phyloP scores from a whole-genome alignment of 169 alveolate genomes.

The Plasmodium chabaudi region DNA sequence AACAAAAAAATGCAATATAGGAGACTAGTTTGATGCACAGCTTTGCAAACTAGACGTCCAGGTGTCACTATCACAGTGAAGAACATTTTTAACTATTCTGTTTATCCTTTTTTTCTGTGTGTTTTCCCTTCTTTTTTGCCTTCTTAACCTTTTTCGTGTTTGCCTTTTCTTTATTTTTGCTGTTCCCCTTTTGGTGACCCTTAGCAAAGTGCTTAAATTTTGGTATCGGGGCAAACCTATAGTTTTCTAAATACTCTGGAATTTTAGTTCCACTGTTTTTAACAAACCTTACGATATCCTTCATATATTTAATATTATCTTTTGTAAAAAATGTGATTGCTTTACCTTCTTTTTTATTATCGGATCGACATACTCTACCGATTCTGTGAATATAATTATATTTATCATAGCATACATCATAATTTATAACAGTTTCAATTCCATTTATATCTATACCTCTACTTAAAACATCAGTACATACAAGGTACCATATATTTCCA shows the following conservation, averaged over 20 bases:
- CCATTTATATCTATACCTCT: conserved; percentile 98
- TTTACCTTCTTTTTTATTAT: conserved; percentile 88
- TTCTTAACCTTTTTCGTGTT: neutral
- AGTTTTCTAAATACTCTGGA: conserved; percentile 39
- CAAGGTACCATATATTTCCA: conserved; percentile 65
- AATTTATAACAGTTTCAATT: conserved; percentile 96
- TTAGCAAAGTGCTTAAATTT: neutral
- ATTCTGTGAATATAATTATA: conserved; percentile 97
- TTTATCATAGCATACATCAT: conserved; percentile 96
- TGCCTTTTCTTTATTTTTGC: neutral
- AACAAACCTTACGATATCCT: conserved; percentile 42
- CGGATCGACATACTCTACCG: conserved; percentile 99
- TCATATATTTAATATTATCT: conserved; percentile 49
- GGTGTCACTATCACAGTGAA: too few species aligned
- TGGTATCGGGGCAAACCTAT: neutral
- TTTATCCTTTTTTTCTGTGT: neutral
- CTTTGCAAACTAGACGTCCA: neutral
- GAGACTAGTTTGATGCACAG: neutral
- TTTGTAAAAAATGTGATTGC: conserved; percentile 52
- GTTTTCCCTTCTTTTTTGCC: neutral
- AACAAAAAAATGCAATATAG: neutral
- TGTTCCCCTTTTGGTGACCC: neutral
- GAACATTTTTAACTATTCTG: neutral
- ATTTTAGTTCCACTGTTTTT: conserved; percentile 47
- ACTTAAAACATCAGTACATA: conserved; percentile 65